Evolutionary conservation across 2,329 filamentous ascomycete genomes (phyloP).

Genomic region (Onygena corvina): DNA sequence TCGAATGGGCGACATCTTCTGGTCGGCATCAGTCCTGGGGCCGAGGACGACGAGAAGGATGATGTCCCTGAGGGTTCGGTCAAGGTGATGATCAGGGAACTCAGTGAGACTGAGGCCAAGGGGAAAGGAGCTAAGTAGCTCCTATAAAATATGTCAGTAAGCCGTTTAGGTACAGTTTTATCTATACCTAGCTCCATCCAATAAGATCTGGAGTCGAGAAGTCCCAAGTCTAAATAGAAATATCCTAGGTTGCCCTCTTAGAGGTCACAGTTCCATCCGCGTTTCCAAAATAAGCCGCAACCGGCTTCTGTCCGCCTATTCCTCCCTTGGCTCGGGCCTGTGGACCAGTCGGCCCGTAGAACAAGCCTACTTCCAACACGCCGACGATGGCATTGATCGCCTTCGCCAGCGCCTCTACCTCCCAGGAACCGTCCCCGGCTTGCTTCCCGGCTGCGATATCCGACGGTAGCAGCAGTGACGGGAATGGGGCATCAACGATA

Average conservation of each 20-base stretch:
- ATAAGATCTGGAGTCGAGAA: too few relatives aligned
- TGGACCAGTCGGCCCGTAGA: slow-evolving; percentile 67
- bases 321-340: slow-evolving; percentile 51
- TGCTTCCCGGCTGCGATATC: slow-evolving; percentile 40
- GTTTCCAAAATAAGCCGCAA: slow-evolving; percentile 92
- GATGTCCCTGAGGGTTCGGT: slow-evolving; percentile 59
- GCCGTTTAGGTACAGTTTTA: too few relatives aligned
- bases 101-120: slow-evolving; percentile 79
- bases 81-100: slow-evolving; percentile 67
- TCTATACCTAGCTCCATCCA: too few relatives aligned
- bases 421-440: slow-evolving; percentile 54
- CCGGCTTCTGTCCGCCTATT: slow-evolving; percentile 71
- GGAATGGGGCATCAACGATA: slow-evolving; percentile 87
- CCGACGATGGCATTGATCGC: slow-evolving; percentile 72
- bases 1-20: slow-evolving; percentile 65
- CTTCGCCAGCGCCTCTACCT: slow-evolving; percentile 60
- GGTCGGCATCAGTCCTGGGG: slow-evolving; percentile 70
- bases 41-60: slow-evolving; percentile 68
- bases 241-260: not conserved
- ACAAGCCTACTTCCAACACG: slow-evolving; percentile 84
- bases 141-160: too few relatives aligned
- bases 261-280: slow-evolving; percentile 55
- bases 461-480: slow-evolving; percentile 53
- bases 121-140: slow-evolving; percentile 60
- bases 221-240: too few relatives aligned